These are phyloP conservation scores for Aspergillus versicolor DNA, from an alignment of 2,329 filamentous ascomycete genomes.

Conservation along the genomic window DNA sequence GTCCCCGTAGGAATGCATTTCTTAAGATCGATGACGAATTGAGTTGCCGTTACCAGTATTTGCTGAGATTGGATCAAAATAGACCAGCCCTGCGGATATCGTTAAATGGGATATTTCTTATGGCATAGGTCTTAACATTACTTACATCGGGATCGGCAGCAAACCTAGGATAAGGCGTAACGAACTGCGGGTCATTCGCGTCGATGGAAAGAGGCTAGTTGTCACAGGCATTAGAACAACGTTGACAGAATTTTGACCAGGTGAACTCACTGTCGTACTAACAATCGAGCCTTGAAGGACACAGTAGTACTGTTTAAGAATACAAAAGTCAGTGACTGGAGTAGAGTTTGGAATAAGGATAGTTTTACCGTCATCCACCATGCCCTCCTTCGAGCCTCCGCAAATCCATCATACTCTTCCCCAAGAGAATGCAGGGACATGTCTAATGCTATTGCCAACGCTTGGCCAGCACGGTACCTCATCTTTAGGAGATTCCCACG, in stretches of 20 bases:
- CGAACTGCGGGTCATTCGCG: slow-evolving; percentile 45
- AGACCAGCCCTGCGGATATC: slow-evolving; percentile 38
- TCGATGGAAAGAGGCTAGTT: slow-evolving; percentile 43
- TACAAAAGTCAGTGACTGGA: not conserved
- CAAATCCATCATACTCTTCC: slow-evolving; percentile 34
- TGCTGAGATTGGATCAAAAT: slow-evolving; percentile 45
- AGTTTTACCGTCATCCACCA: slow-evolving; percentile 50
- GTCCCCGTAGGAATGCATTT: slow-evolving; percentile 36
- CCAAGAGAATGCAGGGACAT: slow-evolving; percentile 41
- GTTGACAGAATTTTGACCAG: not conserved
- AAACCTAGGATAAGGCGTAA: slow-evolving; percentile 43
- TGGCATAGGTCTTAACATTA: not conserved
- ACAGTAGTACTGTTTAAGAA: slow-evolving; percentile 40
- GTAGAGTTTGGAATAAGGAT: not conserved
- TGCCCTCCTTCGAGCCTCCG: slow-evolving; percentile 43
- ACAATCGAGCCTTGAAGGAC: slow-evolving; percentile 47
- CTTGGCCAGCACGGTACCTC: slow-evolving; percentile 46
- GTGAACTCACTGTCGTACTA: slow-evolving; percentile 40
- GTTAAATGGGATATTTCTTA: not conserved
- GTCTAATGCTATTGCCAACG: slow-evolving; percentile 44
- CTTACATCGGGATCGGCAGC: slow-evolving; percentile 42
- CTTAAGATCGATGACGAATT: slow-evolving; percentile 43
- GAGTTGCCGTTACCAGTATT: slow-evolving; percentile 42
- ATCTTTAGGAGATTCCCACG: slow-evolving; percentile 48
- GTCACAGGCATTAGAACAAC: not conserved